phyloP scores from a whole-genome alignment of 768 basidiomycete genomes.

The Gautieria morchelliformis region DNA sequence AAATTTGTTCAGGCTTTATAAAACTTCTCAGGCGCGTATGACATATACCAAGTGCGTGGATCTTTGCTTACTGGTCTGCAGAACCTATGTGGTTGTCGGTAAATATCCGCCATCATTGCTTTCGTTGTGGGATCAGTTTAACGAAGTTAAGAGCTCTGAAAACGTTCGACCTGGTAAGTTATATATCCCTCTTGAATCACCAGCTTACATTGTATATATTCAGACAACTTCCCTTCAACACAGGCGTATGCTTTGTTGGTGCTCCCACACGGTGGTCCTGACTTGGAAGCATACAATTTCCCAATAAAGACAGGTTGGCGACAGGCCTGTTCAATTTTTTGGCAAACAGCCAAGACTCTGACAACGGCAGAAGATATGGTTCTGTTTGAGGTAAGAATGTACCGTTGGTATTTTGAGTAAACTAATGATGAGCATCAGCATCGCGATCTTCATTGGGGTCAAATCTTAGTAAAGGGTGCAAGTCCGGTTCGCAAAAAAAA shows the following conservation, averaged over 20 bases:
- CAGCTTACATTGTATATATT: constrained; percentile 1
- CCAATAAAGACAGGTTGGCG: constrained; percentile 60
- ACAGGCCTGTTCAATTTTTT: constrained; percentile 83
- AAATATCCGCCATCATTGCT: constrained; percentile 73
- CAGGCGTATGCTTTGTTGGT: constrained; percentile 89
- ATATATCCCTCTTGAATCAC: constrained; percentile 7
- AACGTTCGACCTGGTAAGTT: constrained; percentile 73
- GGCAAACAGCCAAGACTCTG: constrained; percentile 77
- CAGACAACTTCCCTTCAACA: constrained; percentile 64
- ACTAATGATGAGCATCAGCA: constrained; percentile 45
- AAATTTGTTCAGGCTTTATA: constrained; percentile 69
- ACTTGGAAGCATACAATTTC: constrained; percentile 82
- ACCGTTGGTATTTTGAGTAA: constrained; percentile 12
- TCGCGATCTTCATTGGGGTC: constrained; percentile 98
- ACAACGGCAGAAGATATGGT: constrained; percentile 71
- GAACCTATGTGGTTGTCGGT: constrained; percentile 81
- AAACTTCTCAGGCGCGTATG: constrained; percentile 42
- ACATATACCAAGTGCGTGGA: not conserved
- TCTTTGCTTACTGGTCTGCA: constrained; percentile 17
- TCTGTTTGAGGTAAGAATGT: constrained; percentile 66
- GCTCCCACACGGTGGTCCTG: constrained; percentile 81
- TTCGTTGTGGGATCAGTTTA: constrained; percentile 81
- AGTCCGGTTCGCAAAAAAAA: constrained; percentile 22
- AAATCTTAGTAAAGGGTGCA: constrained; percentile 65
- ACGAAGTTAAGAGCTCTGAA: constrained; percentile 65